Base-by-base conservation (phyloP, 768 basidiomycete genomes). In the Lentinus tigrinus region DNA sequence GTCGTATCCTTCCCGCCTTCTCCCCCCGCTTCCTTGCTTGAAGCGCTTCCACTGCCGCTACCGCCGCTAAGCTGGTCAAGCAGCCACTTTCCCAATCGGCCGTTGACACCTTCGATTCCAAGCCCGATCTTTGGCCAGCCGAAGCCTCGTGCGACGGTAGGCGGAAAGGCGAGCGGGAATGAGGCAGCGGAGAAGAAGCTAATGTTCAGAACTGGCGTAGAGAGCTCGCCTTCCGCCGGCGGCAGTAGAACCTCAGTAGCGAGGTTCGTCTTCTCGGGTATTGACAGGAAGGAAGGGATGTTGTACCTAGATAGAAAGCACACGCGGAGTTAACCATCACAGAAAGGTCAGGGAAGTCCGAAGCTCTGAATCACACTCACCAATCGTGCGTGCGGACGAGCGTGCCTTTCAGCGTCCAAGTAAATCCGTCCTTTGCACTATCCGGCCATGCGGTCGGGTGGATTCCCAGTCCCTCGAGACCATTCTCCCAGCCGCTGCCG, bases 391-490 rank as follows among this genome's bases (percentile, higher is more conserved):
- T 90, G 52, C 84, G 81, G 11, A 95, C 85, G 19, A 81, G 70
- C 0, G 86, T 87, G 24, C 81, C 78, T 61, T 85, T 85, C 65
- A 88, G 84, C 66, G 83, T 78, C 93, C 93, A 95, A 43, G 81
- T 75, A 68, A 97, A 98, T 0, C 87, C 91, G 1, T 78, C 72
- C 64, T 81, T 84, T 34, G 71, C 74, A 63, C 85, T 91, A 72
- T 97, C 87, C 0, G 93, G 93, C 95, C 95, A 98, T 1, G 73
- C 76, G 1, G 81, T 82, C 5, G 95, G 93, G 64, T 93, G 91
- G n/a, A 98, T 89, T 1, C 95, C 95, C 60, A 94, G 74, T 2
- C 86, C 89, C 50, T 88, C 83, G 9, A 81, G 63, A 3, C 82
- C 86, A 21, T 78, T 77, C 62, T 87, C 81, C 93, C 92, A 94